Percentiles rank a stretch among this genome's conserved stretches.
Conservation (phyloP, 1,139 yeast species). For the Blastobotrys serpentis region DNA sequence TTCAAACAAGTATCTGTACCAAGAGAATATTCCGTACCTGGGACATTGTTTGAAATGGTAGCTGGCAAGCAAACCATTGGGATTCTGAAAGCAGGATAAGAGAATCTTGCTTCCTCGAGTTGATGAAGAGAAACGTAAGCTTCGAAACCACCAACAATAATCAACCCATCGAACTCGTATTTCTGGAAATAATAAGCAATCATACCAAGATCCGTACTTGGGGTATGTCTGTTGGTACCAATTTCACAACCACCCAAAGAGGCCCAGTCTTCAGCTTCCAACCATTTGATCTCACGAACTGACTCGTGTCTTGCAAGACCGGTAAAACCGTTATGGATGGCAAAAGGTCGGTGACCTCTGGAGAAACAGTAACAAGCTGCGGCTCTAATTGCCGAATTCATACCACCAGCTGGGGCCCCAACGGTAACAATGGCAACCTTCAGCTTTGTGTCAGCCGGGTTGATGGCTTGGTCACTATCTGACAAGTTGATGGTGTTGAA, state of each 20-base stretch:
- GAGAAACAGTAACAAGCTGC: constrained; percentile 89
- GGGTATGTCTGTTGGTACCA: constrained; percentile 89
- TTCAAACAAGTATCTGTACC: constrained; percentile 95
- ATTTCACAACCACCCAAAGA: constrained; percentile 91
- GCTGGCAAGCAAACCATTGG: constrained; percentile 95
- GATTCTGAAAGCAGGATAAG: constrained; percentile 86
- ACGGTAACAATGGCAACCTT: constrained; percentile 81
- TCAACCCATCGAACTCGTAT: constrained; percentile 77
- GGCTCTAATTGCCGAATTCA: constrained; percentile 90
- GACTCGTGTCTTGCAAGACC: constrained; percentile 83
- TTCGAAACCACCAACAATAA: constrained; percentile 94
- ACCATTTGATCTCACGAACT: constrained; percentile 74
- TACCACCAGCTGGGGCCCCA: constrained; percentile 97
- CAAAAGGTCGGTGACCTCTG: constrained; percentile 83
- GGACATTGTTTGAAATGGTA: constrained; percentile 95
- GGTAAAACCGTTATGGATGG: constrained; percentile 88
- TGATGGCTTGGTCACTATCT: constrained; percentile 56
- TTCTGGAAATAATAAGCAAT: constrained; percentile 89
- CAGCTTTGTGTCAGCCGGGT: constrained; percentile 46
- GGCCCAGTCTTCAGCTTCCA: constrained; percentile 87
- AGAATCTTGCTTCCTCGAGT: constrained; percentile 65
- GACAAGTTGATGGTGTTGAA: constrained; percentile 67
- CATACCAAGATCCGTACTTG: constrained; percentile 78
- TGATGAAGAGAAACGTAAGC: constrained; percentile 82
- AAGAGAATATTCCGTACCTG: constrained; percentile 92